phyloP scores from a whole-genome alignment of 2,329 filamentous ascomycete genomes.

The Pseudogymnoascus sp. region DNA sequence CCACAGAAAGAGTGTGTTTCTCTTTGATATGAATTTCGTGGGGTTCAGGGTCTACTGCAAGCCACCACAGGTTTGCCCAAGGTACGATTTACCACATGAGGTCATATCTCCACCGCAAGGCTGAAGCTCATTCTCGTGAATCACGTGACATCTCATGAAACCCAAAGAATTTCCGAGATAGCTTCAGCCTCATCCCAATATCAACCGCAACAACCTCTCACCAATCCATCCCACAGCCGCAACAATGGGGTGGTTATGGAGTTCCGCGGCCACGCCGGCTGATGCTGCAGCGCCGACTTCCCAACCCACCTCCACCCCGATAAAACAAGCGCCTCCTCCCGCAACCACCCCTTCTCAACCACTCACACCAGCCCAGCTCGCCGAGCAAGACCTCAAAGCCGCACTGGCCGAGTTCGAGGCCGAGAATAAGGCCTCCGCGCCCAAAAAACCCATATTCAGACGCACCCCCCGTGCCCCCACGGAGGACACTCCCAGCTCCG shows the following conservation, averaged over 20 bases:
- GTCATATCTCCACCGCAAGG: background rate
- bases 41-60: background rate
- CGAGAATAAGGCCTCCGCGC: conserved; percentile 18
- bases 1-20: background rate
- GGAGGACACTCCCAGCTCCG: background rate
- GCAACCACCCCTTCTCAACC: conserved; percentile 14
- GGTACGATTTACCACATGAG: background rate
- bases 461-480: conserved; percentile 14
- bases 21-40: background rate
- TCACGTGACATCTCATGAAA: background rate
- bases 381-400: conserved; percentile 27
- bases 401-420: conserved; percentile 28
- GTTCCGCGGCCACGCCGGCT: conserved; percentile 17
- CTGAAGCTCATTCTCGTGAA: background rate
- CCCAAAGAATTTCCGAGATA: conserved; percentile 6
- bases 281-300: conserved; percentile 16
- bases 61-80: background rate
- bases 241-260: conserved; percentile 56
- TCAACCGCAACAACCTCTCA: background rate
- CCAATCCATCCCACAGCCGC: conserved; percentile 9
- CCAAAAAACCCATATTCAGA: conserved; percentile 23
- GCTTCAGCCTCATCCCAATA: conserved; percentile 12
- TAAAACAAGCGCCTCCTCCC: conserved; percentile 15
- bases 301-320: conserved; percentile 12
- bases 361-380: conserved; percentile 23